Evolutionary conservation across 2,329 filamentous ascomycete genomes (phyloP), one percentile per base, ranked within the genome.

Genomic region (Pseudonectria buxi): DNA sequence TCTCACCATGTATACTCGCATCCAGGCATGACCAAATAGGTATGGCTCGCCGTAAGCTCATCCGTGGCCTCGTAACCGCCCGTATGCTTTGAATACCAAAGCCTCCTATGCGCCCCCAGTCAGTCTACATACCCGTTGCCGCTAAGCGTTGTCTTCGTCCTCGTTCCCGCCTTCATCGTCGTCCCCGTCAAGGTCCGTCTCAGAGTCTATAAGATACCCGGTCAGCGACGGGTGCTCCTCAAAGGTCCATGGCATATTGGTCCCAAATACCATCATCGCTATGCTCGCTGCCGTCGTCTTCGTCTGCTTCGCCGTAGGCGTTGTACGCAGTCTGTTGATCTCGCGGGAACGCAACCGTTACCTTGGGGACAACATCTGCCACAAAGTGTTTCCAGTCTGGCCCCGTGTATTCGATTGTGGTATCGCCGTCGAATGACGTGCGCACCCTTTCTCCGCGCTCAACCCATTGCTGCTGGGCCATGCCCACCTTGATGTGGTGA

Each of bases 371-470:
- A 28, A 58, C 41, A 10, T 61, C 55, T 7, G 47, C 51, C 2
- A 63, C 44, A 36, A 58, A 64, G 16, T 57, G 51, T 33, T 44
- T 55, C 52, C 60, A 62, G 29, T 64, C 60, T 1, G 53, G 40
- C 2, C 64, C 63, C 1, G 49, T 54, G 32, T 63, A 63, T 14
- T 54, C 35, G 10, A 47, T 41, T 7, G 14, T 28, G 1, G 10
- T 9, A 1, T 28, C 14, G 6, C 25, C 37, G 10, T 37, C 29
- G 10, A 46, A 58, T 12, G 9, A 37, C 10, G 45, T 43, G n/a
- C 15, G 25, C 10, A 31, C 43, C 16, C 30, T 37, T 15, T 14
- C 25, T 3, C 36, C 35, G 1, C 44, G 42, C 13, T 42, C 32
- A 4, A 32, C 13, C 44, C 53, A 57, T 6, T 43, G 30, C 26